phyloP scores from a whole-genome alignment of 2,329 filamentous ascomycete genomes.

The Cladophialophora chaetospira region DNA sequence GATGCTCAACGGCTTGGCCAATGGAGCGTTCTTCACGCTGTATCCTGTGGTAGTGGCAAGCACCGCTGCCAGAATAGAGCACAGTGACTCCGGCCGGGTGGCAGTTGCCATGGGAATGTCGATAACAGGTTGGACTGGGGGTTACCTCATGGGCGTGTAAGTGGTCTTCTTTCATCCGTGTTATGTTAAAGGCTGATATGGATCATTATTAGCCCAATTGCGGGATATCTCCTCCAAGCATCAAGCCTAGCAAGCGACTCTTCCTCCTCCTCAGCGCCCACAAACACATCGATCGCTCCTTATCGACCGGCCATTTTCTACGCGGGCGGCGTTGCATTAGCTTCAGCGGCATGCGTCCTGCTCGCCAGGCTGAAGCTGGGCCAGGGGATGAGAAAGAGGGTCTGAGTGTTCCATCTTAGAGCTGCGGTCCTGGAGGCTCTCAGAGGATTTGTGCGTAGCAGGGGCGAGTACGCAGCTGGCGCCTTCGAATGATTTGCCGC shows the following conservation, averaged over 20 bases:
- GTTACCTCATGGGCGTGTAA: constrained; percentile 59
- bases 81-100: constrained; percentile 40
- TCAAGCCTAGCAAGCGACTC: constrained; percentile 50
- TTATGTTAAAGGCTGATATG: neutral
- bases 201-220: constrained; percentile 49
- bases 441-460: neutral
- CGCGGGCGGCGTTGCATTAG: constrained; percentile 56
- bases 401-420: constrained; percentile 25
- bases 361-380: constrained; percentile 48
- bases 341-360: constrained; percentile 47
- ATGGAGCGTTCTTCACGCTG: constrained; percentile 65
- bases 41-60: constrained; percentile 65
- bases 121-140: constrained; percentile 61
- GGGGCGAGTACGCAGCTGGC: neutral
- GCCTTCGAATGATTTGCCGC: too few species aligned
- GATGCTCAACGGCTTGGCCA: constrained; percentile 61
- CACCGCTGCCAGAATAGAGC: constrained; percentile 54
- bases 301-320: constrained; percentile 66
- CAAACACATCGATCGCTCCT: constrained; percentile 47
- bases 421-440: neutral
- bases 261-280: neutral
- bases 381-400: constrained; percentile 24
- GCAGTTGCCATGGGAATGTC: constrained; percentile 64
- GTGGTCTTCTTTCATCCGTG: neutral
- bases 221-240: constrained; percentile 60